Conservation (phyloP, 192 early-diverging fungal species). For the Gamsiella multidivaricata region DNA sequence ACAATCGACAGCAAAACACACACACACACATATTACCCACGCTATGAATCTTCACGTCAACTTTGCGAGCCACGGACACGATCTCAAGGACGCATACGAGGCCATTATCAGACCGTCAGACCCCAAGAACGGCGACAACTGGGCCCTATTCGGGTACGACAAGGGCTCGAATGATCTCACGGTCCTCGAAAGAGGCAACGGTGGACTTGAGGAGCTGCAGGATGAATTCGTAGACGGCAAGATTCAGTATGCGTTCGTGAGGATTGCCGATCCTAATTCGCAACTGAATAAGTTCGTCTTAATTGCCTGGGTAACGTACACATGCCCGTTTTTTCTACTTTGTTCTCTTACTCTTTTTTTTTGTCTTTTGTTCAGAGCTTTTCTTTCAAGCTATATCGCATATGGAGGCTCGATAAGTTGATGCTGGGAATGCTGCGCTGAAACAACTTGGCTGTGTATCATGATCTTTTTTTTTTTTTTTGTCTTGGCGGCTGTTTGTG, state of each 20-base stretch:
- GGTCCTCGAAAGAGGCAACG: conserved; percentile 73
- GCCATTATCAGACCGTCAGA: conserved; percentile 67
- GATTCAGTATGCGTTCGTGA: conserved; percentile 89
- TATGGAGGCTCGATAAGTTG: too few species aligned
- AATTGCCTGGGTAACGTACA: conserved; percentile 82
- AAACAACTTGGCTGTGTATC: too few species aligned
- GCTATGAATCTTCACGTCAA: conserved; percentile 70
- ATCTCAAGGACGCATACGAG: conserved; percentile 72
- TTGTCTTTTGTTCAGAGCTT: background rate
- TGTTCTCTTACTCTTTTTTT: background rate
- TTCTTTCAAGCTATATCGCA: background rate
- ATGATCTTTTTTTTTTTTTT: too few species aligned
- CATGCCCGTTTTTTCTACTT: background rate
- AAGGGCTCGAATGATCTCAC: conserved; percentile 75
- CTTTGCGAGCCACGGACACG: conserved; percentile 72
- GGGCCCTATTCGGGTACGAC: conserved; percentile 83
- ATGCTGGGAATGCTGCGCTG: too few species aligned
- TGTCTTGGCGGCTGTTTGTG: too few species aligned
- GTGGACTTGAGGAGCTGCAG: conserved; percentile 85
- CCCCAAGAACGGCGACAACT: conserved; percentile 60
- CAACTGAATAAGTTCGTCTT: conserved; percentile 90
- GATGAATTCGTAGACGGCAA: conserved; percentile 94
- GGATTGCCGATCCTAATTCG: conserved; percentile 88
- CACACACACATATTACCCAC: conserved; percentile 19
- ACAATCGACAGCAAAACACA: too few species aligned